phyloP scores from a whole-genome alignment of 495 filamentous ascomycete species.

The Aspergillus sclerotioniger region DNA sequence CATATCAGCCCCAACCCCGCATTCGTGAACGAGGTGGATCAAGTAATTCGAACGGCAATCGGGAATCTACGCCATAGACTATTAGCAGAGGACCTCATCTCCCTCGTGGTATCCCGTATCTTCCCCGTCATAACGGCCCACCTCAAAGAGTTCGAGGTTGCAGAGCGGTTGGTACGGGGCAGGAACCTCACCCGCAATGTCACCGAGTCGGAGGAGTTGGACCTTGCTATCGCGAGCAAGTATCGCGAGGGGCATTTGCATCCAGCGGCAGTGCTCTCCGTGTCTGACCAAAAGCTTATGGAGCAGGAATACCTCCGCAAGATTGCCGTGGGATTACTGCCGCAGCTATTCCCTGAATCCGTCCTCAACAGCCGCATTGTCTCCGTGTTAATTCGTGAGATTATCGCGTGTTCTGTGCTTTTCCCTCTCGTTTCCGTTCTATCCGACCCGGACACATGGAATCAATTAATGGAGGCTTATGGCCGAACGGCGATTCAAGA shows the following conservation, averaged over 20 bases:
- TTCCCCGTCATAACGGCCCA: slow-evolving; percentile 90
- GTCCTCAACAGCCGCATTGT: slow-evolving; percentile 78
- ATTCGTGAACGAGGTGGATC: slow-evolving; percentile 84
- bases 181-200: slow-evolving; percentile 82
- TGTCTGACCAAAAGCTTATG: slow-evolving; percentile 73
- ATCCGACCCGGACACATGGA: slow-evolving; percentile 94
- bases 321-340: slow-evolving; percentile 66
- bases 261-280: slow-evolving; percentile 77
- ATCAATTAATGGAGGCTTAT: slow-evolving; percentile 88
- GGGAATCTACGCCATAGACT: slow-evolving; percentile 66
- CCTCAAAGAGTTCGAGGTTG: slow-evolving; percentile 85
- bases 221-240: slow-evolving; percentile 89
- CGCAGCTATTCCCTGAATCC: slow-evolving; percentile 67
- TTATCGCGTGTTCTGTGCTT: slow-evolving; percentile 59
- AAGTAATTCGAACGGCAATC: slow-evolving; percentile 71
- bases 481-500: slow-evolving; percentile 88
- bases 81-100: slow-evolving; percentile 71
- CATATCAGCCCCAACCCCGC: slow-evolving; percentile 76
- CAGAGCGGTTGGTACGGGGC: slow-evolving; percentile 83
- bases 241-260: slow-evolving; percentile 89
- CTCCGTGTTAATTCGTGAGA: slow-evolving; percentile 75
- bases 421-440: slow-evolving; percentile 36
- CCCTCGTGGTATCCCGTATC: slow-evolving; percentile 73
- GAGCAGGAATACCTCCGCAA: slow-evolving; percentile 86
- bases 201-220: slow-evolving; percentile 94